Conservation (phyloP, 2,329 filamentous ascomycete species). For the Colletotrichum sp. region DNA sequence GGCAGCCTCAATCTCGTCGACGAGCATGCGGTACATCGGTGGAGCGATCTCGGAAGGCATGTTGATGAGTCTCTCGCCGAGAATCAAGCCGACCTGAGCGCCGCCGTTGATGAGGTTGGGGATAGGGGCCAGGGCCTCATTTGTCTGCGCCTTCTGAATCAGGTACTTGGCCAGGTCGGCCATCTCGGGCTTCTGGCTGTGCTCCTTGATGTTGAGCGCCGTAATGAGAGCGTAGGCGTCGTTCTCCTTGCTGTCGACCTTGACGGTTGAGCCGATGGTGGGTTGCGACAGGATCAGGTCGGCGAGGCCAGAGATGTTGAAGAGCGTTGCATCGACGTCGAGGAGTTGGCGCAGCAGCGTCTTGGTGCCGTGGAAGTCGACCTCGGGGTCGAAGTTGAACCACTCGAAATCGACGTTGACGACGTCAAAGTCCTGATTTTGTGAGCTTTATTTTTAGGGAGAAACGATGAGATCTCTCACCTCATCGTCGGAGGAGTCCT, state of each 20-base stretch:
- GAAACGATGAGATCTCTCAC: conserved; percentile 33
- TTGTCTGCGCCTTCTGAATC: conserved; percentile 56
- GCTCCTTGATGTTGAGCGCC: conserved; percentile 80
- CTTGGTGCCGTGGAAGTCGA: conserved; percentile 96
- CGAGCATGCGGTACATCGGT: conserved; percentile 92
- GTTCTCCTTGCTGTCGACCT: conserved; percentile 92
- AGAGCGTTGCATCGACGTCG: conserved; percentile 83
- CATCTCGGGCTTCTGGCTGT: conserved; percentile 76
- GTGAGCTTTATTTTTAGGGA: conserved; percentile 13
- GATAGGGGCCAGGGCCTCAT: conserved; percentile 59
- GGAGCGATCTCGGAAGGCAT: conserved; percentile 93
- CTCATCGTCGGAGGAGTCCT: conserved; percentile 60
- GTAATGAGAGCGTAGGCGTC: conserved; percentile 95
- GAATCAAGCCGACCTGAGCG: conserved; percentile 77
- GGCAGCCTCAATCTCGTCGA: conserved; percentile 89
- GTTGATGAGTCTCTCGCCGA: conserved; percentile 96
- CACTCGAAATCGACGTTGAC: conserved; percentile 98
- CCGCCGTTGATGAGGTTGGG: conserved; percentile 58
- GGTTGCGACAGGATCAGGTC: conserved; percentile 89
- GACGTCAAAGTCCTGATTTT: conserved; percentile 79
- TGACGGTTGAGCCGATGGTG: conserved; percentile 90
- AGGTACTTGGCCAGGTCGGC: conserved; percentile 77
- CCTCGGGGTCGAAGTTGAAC: conserved; percentile 89
- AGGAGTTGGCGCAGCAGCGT: conserved; percentile 89
- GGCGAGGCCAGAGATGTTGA: conserved; percentile 85